Base-by-base conservation (phyloP, 768 basidiomycete genomes). In the Russula foetens region DNA sequence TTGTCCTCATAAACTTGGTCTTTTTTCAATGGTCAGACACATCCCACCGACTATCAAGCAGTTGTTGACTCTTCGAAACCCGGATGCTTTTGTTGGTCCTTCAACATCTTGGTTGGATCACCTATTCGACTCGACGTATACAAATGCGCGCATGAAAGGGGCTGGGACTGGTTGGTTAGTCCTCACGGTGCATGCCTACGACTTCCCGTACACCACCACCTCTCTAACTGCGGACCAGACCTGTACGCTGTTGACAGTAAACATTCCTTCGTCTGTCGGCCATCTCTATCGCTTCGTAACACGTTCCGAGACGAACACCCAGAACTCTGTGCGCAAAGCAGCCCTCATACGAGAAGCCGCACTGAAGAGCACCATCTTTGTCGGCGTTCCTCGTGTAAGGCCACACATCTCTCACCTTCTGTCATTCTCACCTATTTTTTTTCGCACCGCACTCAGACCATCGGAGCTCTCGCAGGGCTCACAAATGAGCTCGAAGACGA, bases 341-440 rank as follows among this genome's bases (percentile, higher is more conserved):
- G 88, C 90, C 65, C 71, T 92, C 65, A 93, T 96, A 83, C 81
- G 93, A 47, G 93, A 96, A 76, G 83, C 90, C 31, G 90, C 89
- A 31, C 69, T 96, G 71, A 96, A 96, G 76, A 92, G 90, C 69
- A 82, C 84, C 69, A 88, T 93, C 67, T 94, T 96, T 70, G 83
- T 92, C 57, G 90, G 91, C 47, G 89, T 92, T 56, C 90, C 91
- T 67, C 80, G 88, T 71, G 90, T 90, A 14, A 44, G 21, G 26
- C 35, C n/a, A 55, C 24, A 7, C n/a, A 19, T 49, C 29, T 24
- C 15, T 35, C 28, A 14, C 26, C 7, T 31, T 26, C 19, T 38
- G 33, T 11, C 24, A 11, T 21, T 15, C 26, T 43, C 24, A 29
- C 31, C 12, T 12, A 24, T 12, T 7, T 14, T 54, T 41, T 38